Evolutionary conservation across 192 early-diverging fungal species (phyloP), one percentile per base, ranked within the genome.

Genomic region (Mortierella antarctica): DNA sequence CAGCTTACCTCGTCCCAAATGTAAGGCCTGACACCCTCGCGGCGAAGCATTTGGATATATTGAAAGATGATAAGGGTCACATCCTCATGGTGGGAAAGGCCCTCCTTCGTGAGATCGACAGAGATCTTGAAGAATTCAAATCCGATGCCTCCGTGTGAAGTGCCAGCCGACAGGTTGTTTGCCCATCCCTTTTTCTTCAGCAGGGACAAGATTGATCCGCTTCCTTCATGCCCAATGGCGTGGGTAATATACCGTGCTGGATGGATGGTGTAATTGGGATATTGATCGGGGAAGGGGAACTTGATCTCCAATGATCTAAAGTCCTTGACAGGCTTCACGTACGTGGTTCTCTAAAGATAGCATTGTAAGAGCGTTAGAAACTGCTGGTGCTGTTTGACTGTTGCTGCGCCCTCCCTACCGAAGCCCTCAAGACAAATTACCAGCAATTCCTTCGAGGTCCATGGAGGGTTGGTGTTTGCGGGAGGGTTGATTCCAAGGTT

Each of bases 171-270:
- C 49, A 96, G 82, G 45, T 87, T 87, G 48, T 93, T 90, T 2
- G 95, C 95, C 98, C 98, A 99, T 3, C 96, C 94, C 62, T 93
- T 91, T 71, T 92, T 88, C 73, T 97, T 98, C 44, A 99, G 83
- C 39, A 91, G 73, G 5, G 94, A 94, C 21, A 97, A 83, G 53
- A 98, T 84, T 10, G 96, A 97, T 11, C 98, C 98, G 45, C 85
- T 84, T 48, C 92, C 92, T 82, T 98, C 96, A 83, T 97, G 95
- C 1, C 97, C 96, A 73, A 99, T 91, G 57, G 98, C 87, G 76
- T 96, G 96, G 14, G 93, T 91, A 47, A 95, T 65, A 80, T 98
- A 98, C 13, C 87, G 68, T 8, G 87, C 86, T 39, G 96, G 94
- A 82, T 94, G 84, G 53, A 69, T 74, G 53, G 65, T 59, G 62